These are phyloP conservation scores for Nelumbo lutea DNA, from an alignment of 164 flowering plant genomes.

Conservation along the genomic window DNA sequence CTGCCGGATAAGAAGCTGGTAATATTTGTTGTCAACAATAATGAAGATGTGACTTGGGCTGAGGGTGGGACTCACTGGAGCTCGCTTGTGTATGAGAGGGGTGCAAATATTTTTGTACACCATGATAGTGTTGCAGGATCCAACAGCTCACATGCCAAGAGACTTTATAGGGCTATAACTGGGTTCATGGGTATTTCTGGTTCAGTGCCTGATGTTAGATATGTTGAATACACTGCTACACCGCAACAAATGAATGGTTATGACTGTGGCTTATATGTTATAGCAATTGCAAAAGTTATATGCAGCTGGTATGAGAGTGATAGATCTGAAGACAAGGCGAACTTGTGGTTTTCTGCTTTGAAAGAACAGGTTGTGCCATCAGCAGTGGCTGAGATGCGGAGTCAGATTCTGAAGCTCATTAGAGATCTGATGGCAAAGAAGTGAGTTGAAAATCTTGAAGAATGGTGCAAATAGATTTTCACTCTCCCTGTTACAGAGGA, in stretches of 20 bases:
- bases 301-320: constrained; percentile 40
- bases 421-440: constrained; percentile 18
- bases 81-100: constrained; percentile 56
- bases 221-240: constrained; percentile 29
- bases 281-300: constrained; percentile 47
- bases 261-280: constrained; percentile 73
- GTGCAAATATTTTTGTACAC: constrained; percentile 53
- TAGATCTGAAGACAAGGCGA: constrained; percentile 11
- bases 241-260: constrained; percentile 67
- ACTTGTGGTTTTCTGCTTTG: constrained; percentile 43
- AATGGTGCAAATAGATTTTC: too few relatives aligned
- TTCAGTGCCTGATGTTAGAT: constrained; percentile 16
- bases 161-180: constrained; percentile 37
- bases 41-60: constrained; percentile 47
- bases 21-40: constrained; percentile 68
- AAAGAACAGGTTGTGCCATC: constrained; percentile 36
- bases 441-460: not conserved
- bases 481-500: too few relatives aligned
- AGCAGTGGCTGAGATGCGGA: constrained; percentile 36
- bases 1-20: constrained; percentile 46
- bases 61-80: constrained; percentile 96
- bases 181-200: constrained; percentile 27
- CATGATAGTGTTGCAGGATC: constrained; percentile 53
- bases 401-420: constrained; percentile 40
- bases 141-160: constrained; percentile 38